A percentile compares a stretch with the other conserved stretches of the same genome.
These are phyloP conservation scores for Brassica juncea DNA, from an alignment of 345 rosid species.

Conservation along the genomic window DNA sequence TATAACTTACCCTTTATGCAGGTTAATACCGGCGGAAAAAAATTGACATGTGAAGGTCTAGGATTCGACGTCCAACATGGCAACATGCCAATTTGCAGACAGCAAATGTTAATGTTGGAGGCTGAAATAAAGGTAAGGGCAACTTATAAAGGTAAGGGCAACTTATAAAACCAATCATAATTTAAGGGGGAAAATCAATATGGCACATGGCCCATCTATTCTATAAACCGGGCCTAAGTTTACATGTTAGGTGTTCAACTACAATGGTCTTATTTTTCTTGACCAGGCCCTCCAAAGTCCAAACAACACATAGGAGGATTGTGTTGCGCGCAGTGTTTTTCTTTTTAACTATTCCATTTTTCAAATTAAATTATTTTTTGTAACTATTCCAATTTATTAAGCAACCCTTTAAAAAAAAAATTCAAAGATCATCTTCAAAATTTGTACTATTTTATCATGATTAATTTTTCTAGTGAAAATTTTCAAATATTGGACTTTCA, in stretches of 20 bases:
- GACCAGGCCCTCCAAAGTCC: background rate
- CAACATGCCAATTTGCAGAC: conserved; percentile 29
- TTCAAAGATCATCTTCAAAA: background rate
- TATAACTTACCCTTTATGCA: background rate
- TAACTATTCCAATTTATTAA: no score
- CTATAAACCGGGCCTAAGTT: background rate
- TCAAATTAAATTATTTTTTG: no score
- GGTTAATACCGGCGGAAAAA: conserved; percentile 12
- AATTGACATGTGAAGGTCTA: conserved; percentile 21
- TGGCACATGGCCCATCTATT: background rate
- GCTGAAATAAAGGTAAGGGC: background rate
- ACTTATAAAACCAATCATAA: background rate
- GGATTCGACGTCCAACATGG: background rate
- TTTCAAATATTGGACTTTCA: background rate
- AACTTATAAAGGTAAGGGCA: background rate
- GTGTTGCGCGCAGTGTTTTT: no score
- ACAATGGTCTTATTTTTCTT: background rate
- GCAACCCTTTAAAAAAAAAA: no score
- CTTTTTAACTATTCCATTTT: no score
- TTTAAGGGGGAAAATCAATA: background rate
- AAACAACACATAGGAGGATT: background rate
- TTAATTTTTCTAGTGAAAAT: no score
- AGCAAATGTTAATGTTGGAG: background rate
- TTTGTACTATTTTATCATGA: background rate
- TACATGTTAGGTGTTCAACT: background rate